Base-by-base conservation (phyloP, 345 rosid genomes). In the Tarenaya hassleriana region DNA sequence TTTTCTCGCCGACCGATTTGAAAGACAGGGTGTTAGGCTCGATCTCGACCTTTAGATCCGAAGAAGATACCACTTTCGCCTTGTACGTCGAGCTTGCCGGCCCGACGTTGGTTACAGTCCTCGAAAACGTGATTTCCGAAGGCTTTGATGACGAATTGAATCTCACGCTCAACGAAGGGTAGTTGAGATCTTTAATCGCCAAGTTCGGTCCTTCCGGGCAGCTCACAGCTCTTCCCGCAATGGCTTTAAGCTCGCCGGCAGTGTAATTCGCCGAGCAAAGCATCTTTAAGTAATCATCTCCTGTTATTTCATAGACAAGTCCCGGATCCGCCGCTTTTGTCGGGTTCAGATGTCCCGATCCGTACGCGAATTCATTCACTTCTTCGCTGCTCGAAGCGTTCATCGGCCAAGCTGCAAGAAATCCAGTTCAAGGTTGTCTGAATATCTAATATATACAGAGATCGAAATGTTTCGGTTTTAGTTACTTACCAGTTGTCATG, bases 401-500 rank as follows among this genome's bases (percentile, higher is more conserved):
- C 77, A 73, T 64, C 33, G 69, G 47, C 67, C 47, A 60, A 33
- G 73, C 73, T 76, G 11, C 31, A 56, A 7, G 3, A 47, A 34
- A 48, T 37, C 14, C 4, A 34, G 43, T n/a, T 27, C 3, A 2
- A 16, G 4, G 7, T 10, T 18, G 35, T 44, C 19, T 43, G 6
- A 6, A 10, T 3, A 38, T 27, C 29, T 13, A 10, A 4, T 11
- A 18, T 42, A 0, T 8, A 13, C 3, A 18, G 3, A 24, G 5
- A 5, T 44, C 14, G 0, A 29, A 44, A 0, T 7, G 37, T 53
- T 12, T 49, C 5, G 7, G 34, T 18, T 13, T 0, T 10, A n/a
- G 38, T 14, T 40, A 44, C 40, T 35, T 76, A 83, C 87, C 84
- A 0, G 87, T 77, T 15, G 92, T 83, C 84, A 83, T 80, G 73